These are phyloP conservation scores for Aspergillus baeticus DNA, from an alignment of 495 filamentous ascomycete genomes.

Conservation along the genomic window DNA sequence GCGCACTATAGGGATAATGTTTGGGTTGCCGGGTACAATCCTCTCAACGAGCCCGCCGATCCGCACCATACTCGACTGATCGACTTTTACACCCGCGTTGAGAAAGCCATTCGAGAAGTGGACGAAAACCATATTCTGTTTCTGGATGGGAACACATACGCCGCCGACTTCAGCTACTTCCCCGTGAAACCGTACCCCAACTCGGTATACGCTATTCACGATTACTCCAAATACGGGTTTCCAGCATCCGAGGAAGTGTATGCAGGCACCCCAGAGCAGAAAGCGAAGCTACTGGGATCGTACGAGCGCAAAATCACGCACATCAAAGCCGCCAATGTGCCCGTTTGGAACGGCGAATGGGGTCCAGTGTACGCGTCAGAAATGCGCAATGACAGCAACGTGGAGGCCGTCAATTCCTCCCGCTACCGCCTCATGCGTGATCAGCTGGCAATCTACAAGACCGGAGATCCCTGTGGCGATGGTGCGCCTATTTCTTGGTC, in stretches of 20 bases:
- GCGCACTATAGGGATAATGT: conserved; percentile 50
- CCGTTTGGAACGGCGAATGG: conserved; percentile 61
- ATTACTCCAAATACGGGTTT: conserved; percentile 52
- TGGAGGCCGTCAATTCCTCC: conserved; percentile 43
- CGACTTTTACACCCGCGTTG: conserved; percentile 49
- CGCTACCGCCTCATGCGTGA: conserved; percentile 45
- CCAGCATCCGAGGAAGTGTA: conserved; percentile 45
- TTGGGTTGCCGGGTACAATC: conserved; percentile 56
- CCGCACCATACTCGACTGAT: conserved; percentile 38
- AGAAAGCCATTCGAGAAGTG: conserved; percentile 51
- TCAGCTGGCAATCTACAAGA: conserved; percentile 50
- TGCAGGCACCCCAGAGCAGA: conserved; percentile 42
- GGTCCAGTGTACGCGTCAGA: conserved; percentile 51
- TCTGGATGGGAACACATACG: conserved; percentile 59
- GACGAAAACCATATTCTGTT: conserved; percentile 57
- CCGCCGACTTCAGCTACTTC: conserved; percentile 42
- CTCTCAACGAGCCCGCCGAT: conserved; percentile 58
- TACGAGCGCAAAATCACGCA: conserved; percentile 52
- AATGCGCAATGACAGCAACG: conserved; percentile 23
- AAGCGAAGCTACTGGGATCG: conserved; percentile 32
- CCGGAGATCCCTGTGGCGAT: too few relatives aligned
- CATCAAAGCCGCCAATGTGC: conserved; percentile 45
- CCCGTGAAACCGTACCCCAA: conserved; percentile 34
- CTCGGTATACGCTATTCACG: conserved; percentile 54
- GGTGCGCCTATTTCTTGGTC: too few relatives aligned